A percentile compares a stretch with the other conserved stretches of the same genome.
phyloP scores from a whole-genome alignment of 1,284 basidiomycete species.

The Fomitopsis betulina region DNA sequence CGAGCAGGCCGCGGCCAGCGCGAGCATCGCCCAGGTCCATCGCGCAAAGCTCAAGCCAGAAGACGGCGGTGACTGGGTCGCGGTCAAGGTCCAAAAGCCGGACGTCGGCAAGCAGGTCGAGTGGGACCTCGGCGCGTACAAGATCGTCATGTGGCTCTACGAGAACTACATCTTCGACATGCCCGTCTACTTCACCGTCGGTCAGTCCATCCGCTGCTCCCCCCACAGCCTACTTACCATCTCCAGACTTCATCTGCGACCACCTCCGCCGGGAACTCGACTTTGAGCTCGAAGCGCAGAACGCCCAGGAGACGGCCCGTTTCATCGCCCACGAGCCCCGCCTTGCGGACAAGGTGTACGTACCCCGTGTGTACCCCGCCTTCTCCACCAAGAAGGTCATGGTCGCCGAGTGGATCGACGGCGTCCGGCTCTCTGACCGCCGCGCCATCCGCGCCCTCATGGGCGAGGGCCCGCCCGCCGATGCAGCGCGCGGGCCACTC shows the following conservation, averaged over 20 bases:
- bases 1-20: constrained; percentile 71
- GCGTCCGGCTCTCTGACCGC: constrained; percentile 72
- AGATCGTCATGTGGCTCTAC: constrained; percentile 69
- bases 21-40: constrained; percentile 89
- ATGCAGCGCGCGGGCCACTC: constrained; percentile 31
- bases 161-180: constrained; percentile 74
- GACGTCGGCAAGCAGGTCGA: constrained; percentile 81
- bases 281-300: constrained; percentile 71
- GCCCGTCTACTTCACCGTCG: constrained; percentile 72
- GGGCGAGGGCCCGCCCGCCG: constrained; percentile 38
- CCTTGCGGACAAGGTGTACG: constrained; percentile 67
- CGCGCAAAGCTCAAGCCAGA: constrained; percentile 59
- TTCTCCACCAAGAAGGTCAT: constrained; percentile 75
- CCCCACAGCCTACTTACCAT: neutral
- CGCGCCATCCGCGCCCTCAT: constrained; percentile 49
- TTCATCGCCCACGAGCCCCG: constrained; percentile 62
- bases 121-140: constrained; percentile 71
- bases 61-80: constrained; percentile 54
- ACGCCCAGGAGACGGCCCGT: constrained; percentile 55
- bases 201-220: constrained; percentile 32
- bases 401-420: constrained; percentile 87
- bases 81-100: constrained; percentile 91
- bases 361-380: constrained; percentile 74
- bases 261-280: constrained; percentile 82
- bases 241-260: constrained; percentile 70